Evolutionary conservation across 1,284 basidiomycete species (phyloP), one percentile per base, ranked within the genome.

Genomic region (Chondrostereum purpureum): DNA sequence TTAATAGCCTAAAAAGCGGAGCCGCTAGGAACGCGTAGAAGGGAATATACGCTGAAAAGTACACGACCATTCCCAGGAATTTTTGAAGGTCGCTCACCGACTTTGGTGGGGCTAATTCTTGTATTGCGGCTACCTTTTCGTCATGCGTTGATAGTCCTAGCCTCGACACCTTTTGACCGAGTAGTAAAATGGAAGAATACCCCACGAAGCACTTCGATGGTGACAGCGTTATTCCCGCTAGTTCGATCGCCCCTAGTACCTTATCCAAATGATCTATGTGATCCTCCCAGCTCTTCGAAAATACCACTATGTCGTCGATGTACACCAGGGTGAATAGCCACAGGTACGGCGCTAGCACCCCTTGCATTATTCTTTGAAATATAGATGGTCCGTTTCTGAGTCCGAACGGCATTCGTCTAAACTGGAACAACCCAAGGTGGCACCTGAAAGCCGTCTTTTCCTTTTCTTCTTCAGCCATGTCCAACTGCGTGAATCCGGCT

Each of bases 291-390:
- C 12, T 11, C 36, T 17, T 38, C 10, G 11, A 11, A 17, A 11
- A 38, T 11, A 38, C 36, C 12, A 38, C 36, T 10, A 38, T 38
- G 27, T 33, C 27, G 27, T 33, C 27, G 10, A 33, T 33, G n/a
- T 33, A 33, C 10, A 33, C 27, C 10, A 38, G 36, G 8, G 36
- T 38, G 16, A 38, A 38, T 10, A 38, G 10, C 36, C 36, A 38
- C 10, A 38, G 36, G 16, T 38, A 38, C 12, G 56, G 56, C 0
- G 58, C 55, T 3, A 67, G 50, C 2, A 63, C 47, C 5, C 44
- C 44, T 31, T 65, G 57, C 58, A 66, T 68, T 1, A 63, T 48
- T 3, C 59, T 45, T 48, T 68, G 65, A 44, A 65, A 66, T 3
- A 60, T 53, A 16, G 55, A 41, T 2, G 64, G 65, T 2, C 63